phyloP scores from a whole-genome alignment of 768 basidiomycete genomes.

The Krasilnikovozyma curviuscula region DNA sequence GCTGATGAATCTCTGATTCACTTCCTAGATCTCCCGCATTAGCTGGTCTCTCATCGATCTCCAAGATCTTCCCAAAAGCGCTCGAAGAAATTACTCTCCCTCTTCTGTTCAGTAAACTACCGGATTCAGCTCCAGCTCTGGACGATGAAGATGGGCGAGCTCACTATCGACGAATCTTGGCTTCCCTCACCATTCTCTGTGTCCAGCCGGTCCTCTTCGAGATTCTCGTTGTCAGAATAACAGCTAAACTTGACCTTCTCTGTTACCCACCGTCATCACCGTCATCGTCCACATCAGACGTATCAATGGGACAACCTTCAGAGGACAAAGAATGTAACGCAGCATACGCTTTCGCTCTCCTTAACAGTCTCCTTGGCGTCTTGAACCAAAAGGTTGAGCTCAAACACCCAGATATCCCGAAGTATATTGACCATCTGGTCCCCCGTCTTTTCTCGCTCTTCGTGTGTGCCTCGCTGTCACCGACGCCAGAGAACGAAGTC shows the following conservation, averaged over 20 bases:
- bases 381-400: slow-evolving; percentile 35
- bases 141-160: slow-evolving; percentile 39
- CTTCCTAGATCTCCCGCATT: slow-evolving; percentile 38
- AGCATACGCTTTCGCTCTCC: slow-evolving; percentile 68
- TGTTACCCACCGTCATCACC: slow-evolving; percentile 16
- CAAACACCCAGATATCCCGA: slow-evolving; percentile 54
- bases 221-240: slow-evolving; percentile 54
- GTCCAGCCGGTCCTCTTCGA: slow-evolving; percentile 61
- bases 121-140: slow-evolving; percentile 42
- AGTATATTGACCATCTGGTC: slow-evolving; percentile 59
- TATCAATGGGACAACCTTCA: not conserved
- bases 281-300: slow-evolving; percentile 24
- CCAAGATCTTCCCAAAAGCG: slow-evolving; percentile 40
- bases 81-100: slow-evolving; percentile 62
- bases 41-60: slow-evolving; percentile 43
- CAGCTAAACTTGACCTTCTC: slow-evolving; percentile 45
- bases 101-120: slow-evolving; percentile 52
- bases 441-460: slow-evolving; percentile 50
- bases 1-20: not conserved
- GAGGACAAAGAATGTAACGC: slow-evolving; percentile 35
- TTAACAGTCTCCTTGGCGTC: slow-evolving; percentile 47
- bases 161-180: slow-evolving; percentile 47
- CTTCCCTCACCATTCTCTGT: slow-evolving; percentile 52
- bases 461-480: slow-evolving; percentile 27
- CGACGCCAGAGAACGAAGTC: slow-evolving; percentile 19